Evolutionary conservation across 192 early-diverging fungal species (phyloP).

Genomic region (Podila minutissima): DNA sequence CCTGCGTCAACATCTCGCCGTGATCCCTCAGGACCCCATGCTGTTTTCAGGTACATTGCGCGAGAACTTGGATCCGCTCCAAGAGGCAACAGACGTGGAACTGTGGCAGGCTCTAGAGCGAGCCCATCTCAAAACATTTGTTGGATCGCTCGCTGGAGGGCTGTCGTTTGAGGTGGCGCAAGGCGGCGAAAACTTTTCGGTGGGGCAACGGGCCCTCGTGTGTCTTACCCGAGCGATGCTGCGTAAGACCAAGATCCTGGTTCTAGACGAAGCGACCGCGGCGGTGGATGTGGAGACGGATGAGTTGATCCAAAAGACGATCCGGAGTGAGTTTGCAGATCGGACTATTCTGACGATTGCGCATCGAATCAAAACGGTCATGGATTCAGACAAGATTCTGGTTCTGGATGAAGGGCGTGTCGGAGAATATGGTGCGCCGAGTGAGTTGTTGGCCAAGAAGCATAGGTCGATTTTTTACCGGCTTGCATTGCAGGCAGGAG

Average conservation of each 20-base stretch:
- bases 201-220: constrained; percentile 78
- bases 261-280: constrained; percentile 57
- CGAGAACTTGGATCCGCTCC: constrained; percentile 67
- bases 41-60: constrained; percentile 70
- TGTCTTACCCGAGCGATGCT: constrained; percentile 76
- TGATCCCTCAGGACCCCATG: constrained; percentile 82
- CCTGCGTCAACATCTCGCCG: constrained; percentile 68
- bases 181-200: constrained; percentile 84
- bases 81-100: constrained; percentile 55
- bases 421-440: constrained; percentile 48
- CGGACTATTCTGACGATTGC: constrained; percentile 92
- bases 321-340: constrained; percentile 76
- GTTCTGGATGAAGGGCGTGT: constrained; percentile 82
- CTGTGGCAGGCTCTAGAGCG: constrained; percentile 77
- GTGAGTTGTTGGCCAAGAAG: constrained; percentile 10
- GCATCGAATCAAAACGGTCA: constrained; percentile 85
- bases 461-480: constrained; percentile 11
- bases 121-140: constrained; percentile 71
- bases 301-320: constrained; percentile 84
- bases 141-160: constrained; percentile 67
- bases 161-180: constrained; percentile 77
- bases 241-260: constrained; percentile 58
- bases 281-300: constrained; percentile 89
- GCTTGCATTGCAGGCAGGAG: constrained; percentile 26
- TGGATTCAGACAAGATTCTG: constrained; percentile 86